Conservation (phyloP, 495 filamentous ascomycete species). For the Talaromyces wortmannii region DNA sequence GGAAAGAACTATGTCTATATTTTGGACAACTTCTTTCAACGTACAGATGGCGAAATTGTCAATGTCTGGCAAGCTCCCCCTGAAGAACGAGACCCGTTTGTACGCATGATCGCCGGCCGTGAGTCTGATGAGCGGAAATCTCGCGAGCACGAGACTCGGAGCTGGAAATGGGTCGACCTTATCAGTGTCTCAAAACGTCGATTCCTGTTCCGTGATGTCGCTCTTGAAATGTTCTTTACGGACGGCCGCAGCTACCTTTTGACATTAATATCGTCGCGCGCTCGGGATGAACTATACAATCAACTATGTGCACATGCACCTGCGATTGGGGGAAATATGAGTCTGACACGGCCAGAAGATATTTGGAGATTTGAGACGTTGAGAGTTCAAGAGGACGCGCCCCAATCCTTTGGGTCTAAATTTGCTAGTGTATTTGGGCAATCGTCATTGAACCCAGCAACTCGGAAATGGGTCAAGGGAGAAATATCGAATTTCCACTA, state of each 20-base stretch:
- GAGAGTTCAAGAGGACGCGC: slow-evolving; percentile 70
- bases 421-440: slow-evolving; percentile 93
- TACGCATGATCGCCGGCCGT: slow-evolving; percentile 82
- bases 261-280: slow-evolving; percentile 63
- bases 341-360: slow-evolving; percentile 54
- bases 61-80: slow-evolving; percentile 88
- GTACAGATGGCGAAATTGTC: slow-evolving; percentile 90
- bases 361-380: slow-evolving; percentile 84
- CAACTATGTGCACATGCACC: slow-evolving; percentile 72
- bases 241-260: slow-evolving; percentile 93
- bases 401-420: slow-evolving; percentile 79
- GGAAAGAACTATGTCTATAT: slow-evolving; percentile 93
- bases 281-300: slow-evolving; percentile 71
- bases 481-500: slow-evolving; percentile 99
- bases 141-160: slow-evolving; percentile 71
- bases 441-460: slow-evolving; percentile 66
- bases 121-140: slow-evolving; percentile 55
- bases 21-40: slow-evolving; percentile 90
- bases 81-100: slow-evolving; percentile 91
- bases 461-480: slow-evolving; percentile 84
- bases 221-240: slow-evolving; percentile 91
- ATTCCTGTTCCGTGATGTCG: slow-evolving; percentile 93
- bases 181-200: slow-evolving; percentile 95
- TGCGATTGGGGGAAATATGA: slow-evolving; percentile 54
- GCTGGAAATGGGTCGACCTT: slow-evolving; percentile 91